Evolutionary conservation across 2,329 filamentous ascomycete species (phyloP), one percentile per base, ranked within the genome.

Genomic region (Akanthomyces muscarius): DNA sequence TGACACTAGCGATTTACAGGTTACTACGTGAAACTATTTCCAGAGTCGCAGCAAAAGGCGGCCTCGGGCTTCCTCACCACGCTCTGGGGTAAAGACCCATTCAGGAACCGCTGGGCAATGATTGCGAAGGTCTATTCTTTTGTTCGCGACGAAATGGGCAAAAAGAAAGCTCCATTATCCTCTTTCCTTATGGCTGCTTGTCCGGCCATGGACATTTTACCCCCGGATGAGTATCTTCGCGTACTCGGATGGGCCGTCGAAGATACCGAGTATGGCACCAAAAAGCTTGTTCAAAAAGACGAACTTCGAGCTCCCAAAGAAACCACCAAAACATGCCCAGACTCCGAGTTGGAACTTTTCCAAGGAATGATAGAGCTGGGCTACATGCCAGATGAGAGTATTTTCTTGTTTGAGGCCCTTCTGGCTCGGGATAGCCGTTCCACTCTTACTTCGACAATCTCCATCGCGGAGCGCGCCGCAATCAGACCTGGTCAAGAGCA

Each of bases 101-200:
- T 78, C 73, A 78, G 81, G 67, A 75, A 77, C 64, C 78, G 82
- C 66, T 85, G 82, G 81, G 75, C 75, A 54, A 72, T 85, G 64
- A 71, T 85, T 63, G 80, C 81, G 54, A 83, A 83, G 68, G 80
- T 82, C 21, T 86, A 83, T 75, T 85, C 82, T 38, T 76, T 78
- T 64, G 75, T 83, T 54, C 78, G 82, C 54, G 82, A 84, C 67
- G 73, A 78, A 51, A 70, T 80, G 59, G 80, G 81, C 68, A 79
- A 79, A 65, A 71, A 74, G 25, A 73, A 77, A 38, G 76, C 81
- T 28, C 74, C 78, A 51, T 73, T 85, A 44, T 75, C 80, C 54
- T 70, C 74, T 11, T 85, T 83, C 71, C 74, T 85, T 52, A 65
- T 66, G 18, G 66, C 81, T 64, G 77, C 76, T 53, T 78, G 78